Conservation (phyloP, 331 rosid species). For the Spiraea crenata region DNA sequence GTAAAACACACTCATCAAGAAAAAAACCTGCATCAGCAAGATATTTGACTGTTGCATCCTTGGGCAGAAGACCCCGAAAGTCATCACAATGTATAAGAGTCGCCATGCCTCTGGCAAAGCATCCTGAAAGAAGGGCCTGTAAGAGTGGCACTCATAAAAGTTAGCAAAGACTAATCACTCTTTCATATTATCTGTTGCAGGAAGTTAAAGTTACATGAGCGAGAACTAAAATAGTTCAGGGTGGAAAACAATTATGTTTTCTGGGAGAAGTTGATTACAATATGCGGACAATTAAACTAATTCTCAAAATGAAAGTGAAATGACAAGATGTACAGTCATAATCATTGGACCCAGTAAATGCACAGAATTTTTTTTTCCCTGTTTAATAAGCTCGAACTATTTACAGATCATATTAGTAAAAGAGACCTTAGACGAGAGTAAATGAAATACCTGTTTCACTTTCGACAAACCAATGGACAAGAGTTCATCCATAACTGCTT, state of each 20-base stretch:
- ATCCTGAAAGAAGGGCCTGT: conserved; percentile 95
- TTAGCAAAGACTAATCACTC: neutral
- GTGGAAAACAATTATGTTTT: neutral
- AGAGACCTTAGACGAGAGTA: neutral
- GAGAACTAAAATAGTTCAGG: neutral
- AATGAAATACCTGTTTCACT: conserved; percentile 60
- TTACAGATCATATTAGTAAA: neutral
- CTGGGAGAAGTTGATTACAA: too few species aligned
- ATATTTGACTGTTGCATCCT: conserved; percentile 68
- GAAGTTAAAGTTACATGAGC: neutral
- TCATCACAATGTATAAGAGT: conserved; percentile 87
- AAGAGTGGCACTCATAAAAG: neutral
- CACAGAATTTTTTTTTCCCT: neutral
- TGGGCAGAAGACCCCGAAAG: conserved; percentile 55
- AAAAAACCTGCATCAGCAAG: conserved; percentile 96
- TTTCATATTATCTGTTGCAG: too few species aligned
- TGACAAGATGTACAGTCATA: neutral
- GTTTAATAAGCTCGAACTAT: neutral
- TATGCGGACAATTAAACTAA: neutral
- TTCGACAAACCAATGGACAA: conserved; percentile 68
- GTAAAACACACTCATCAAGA: conserved; percentile 85
- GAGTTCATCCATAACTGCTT: conserved; percentile 72
- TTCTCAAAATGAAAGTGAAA: neutral
- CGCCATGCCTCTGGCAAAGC: conserved; percentile 97
- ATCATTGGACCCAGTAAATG: neutral